Evolutionary conservation across 805 yeast species (phyloP).

Genomic region (Metschnikowia cubensis): DNA sequence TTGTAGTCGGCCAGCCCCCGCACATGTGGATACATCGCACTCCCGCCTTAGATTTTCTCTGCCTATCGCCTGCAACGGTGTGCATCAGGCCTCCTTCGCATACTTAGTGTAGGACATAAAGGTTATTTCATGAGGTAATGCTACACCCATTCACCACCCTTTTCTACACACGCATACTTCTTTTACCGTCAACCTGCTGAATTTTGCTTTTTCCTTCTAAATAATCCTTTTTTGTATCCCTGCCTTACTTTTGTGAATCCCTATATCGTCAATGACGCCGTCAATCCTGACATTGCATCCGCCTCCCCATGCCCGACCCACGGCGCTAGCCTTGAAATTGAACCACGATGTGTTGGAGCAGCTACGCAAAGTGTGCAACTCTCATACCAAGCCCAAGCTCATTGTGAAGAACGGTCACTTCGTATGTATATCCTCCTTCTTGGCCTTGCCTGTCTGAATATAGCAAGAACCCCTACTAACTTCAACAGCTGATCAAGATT

Average conservation of each 20-base stretch:
- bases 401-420: slow-evolving; percentile 35
- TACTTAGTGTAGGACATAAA: slow-evolving; percentile 5
- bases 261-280: slow-evolving; percentile 10
- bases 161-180: slow-evolving; percentile 1
- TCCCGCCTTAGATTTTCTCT: slow-evolving; percentile 2
- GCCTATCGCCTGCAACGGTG: slow-evolving; percentile 6
- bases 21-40: slow-evolving; percentile 1
- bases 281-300: slow-evolving; percentile 14
- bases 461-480: slow-evolving; percentile 18
- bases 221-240: background rate
- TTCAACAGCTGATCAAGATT: slow-evolving; percentile 26
- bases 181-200: background rate
- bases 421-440: slow-evolving; percentile 20
- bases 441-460: background rate
- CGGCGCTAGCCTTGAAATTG: slow-evolving; percentile 28
- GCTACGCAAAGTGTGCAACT: slow-evolving; percentile 19
- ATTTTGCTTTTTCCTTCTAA: background rate
- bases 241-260: background rate
- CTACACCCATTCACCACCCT: background rate
- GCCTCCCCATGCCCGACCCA: slow-evolving; percentile 17
- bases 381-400: slow-evolving; percentile 24
- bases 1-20: background rate
- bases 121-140: slow-evolving; percentile 2
- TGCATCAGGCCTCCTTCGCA: slow-evolving; percentile 10
- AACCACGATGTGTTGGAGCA: slow-evolving; percentile 26